A percentile compares a stretch with the other conserved stretches of the same genome.
phyloP scores from a whole-genome alignment of 1,284 basidiomycete genomes.

The Ceratobasidium sp. region DNA sequence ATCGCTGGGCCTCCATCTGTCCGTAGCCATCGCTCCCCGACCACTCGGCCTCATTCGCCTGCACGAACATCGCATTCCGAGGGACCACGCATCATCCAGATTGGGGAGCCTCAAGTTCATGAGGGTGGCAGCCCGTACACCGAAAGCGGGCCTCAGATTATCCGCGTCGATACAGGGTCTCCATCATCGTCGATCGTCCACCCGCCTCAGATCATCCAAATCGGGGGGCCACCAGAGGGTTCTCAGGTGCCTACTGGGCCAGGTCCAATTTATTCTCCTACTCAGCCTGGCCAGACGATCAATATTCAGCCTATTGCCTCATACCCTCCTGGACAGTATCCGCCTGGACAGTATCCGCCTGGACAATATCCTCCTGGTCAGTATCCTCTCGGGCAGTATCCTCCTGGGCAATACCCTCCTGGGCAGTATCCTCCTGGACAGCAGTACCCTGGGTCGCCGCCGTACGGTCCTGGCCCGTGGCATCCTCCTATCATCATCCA shows the following conservation, averaged over 20 bases:
- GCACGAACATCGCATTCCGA: conserved; percentile 9
- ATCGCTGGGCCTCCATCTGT: not conserved
- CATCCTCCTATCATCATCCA: conserved; percentile 39
- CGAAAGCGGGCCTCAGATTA: not conserved
- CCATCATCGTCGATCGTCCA: not conserved
- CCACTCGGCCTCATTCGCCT: not conserved
- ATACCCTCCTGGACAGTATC: conserved; percentile 11
- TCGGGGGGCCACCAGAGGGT: conserved; percentile 17
- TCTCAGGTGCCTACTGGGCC: not conserved
- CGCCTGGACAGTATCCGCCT: too few relatives aligned
- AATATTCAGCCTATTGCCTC: too few relatives aligned
- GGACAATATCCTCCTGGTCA: not conserved
- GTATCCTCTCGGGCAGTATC: not conserved
- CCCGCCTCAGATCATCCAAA: conserved; percentile 32
- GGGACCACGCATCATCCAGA: conserved; percentile 27
- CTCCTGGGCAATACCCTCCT: too few relatives aligned
- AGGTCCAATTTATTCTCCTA: not conserved
- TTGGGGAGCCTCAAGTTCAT: not conserved
- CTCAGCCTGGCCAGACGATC: conserved; percentile 4
- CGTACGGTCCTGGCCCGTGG: too few relatives aligned
- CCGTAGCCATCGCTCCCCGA: not conserved
- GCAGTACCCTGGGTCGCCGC: too few relatives aligned
- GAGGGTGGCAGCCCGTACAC: not conserved
- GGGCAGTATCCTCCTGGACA: conserved; percentile 17
- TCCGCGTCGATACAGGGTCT: conserved; percentile 18